Evolutionary conservation across 306 rosid genomes (phyloP), one percentile per base, ranked within the genome.

Genomic region (Cicer pinnatifidum): DNA sequence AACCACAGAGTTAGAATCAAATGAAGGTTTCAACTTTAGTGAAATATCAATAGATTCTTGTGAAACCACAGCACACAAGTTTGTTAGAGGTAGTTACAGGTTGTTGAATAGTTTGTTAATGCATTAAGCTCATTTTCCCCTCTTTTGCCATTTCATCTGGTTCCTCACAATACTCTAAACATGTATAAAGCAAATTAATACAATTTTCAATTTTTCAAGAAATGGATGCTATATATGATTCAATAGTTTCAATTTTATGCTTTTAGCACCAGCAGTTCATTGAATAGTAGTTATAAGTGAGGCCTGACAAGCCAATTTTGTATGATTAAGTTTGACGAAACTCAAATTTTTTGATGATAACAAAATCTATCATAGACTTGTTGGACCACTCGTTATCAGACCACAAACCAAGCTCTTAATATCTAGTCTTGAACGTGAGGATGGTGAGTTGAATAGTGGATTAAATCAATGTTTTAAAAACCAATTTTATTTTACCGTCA

Each of bases 21-120:
- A 67, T 35, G 16, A 48, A 16, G 59, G 17, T 56, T 11, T 3
- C 70, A 47, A 23, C 28, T 23, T 23, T 23, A 23, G 28, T 20
- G n/a, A 47, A 56, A 35, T 46, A 63, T 73, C 70, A 8, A 6
- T 45, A 39, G 67, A 65, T 37, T 19, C n/a, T n/a, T n/a, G n/a
- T n/a, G n/a, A n/a, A n/a, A 20, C 54, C 57, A 70, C 23, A 44
- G 13, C 11, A 35, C 62, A 72, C 41, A 47, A 11, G 52, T 11
- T 12, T 11, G 16, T 47, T 47, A 12, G 13, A 12, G 16, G 11
- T 11, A 20, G 23, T 20, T 20, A 20, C 23, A 20, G 23, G 23
- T 20, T 20, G 23, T 20, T 20, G 23, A 20, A 20, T 20, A 20
- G 23, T 20, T 20, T 20, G 23, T 20, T 20, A 20, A 20, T 20